A percentile compares a stretch with the other conserved stretches of the same genome.
Conservation (phyloP, 805 yeast genomes). For the Candida cerambycidarum region DNA sequence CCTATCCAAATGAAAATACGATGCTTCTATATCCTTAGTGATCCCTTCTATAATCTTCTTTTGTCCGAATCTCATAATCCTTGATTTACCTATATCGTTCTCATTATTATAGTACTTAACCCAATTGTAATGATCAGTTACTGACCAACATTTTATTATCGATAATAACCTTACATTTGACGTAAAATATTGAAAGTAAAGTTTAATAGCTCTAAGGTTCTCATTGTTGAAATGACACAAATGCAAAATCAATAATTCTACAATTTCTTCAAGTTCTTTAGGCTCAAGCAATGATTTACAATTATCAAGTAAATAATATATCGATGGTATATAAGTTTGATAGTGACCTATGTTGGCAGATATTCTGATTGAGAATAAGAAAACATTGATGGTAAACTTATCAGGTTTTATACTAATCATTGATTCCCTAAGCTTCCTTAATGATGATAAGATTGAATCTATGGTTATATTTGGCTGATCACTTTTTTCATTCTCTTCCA, state of each 20-base stretch:
- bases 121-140: constrained; percentile 32
- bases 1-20: constrained; percentile 39
- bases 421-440: constrained; percentile 58
- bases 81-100: constrained; percentile 28
- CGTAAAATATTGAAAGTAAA: constrained; percentile 27
- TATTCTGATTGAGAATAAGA: constrained; percentile 46
- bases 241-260: constrained; percentile 46
- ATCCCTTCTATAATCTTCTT: constrained; percentile 32
- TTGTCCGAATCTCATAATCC: constrained; percentile 46
- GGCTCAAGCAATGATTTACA: constrained; percentile 18
- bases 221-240: constrained; percentile 40
- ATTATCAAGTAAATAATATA: constrained; percentile 39
- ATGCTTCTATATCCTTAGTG: constrained; percentile 22
- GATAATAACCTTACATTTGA: constrained; percentile 15
- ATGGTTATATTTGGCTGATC: constrained; percentile 12
- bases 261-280: constrained; percentile 40
- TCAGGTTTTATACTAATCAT: constrained; percentile 38
- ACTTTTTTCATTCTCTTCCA: not conserved
- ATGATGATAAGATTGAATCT: constrained; percentile 27
- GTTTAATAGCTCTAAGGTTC: constrained; percentile 28
- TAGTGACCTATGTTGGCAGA: constrained; percentile 47
- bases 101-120: constrained; percentile 31
- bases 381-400: constrained; percentile 46
- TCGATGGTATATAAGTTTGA: constrained; percentile 55
- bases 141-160: constrained; percentile 28